Conservation (phyloP, 1,284 basidiomycete species). For the Phenoliferia sp. region DNA sequence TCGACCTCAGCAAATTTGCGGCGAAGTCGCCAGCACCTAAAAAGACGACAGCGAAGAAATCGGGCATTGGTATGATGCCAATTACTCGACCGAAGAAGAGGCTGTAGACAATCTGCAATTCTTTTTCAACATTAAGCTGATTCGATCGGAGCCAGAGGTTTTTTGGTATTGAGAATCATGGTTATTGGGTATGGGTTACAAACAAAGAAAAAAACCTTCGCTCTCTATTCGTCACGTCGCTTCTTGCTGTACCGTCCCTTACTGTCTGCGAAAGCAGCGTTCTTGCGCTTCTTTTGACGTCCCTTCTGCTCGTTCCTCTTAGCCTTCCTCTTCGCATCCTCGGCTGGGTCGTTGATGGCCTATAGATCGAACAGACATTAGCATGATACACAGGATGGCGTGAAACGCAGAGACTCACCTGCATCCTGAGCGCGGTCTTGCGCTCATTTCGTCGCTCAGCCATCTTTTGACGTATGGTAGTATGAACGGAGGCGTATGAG, state of each 20-base stretch:
- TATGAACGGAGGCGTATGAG: constrained; percentile 73
- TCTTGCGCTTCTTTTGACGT: constrained; percentile 74
- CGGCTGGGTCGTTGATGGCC: constrained; percentile 66
- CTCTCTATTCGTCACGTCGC: constrained; percentile 9
- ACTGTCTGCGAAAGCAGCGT: constrained; percentile 40
- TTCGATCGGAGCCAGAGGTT: too few relatives aligned
- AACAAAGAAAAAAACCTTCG: background rate
- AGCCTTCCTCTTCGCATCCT: constrained; percentile 59
- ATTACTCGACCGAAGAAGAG: background rate
- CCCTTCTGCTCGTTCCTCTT: constrained; percentile 66
- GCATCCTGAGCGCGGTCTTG: constrained; percentile 59
- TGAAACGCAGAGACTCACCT: constrained; percentile 46
- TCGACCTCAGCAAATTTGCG: background rate
- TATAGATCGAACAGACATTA: constrained; percentile 32
- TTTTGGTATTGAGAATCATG: background rate
- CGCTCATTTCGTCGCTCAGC: constrained; percentile 67
- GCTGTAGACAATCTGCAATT: too few relatives aligned
- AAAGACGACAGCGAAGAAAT: background rate
- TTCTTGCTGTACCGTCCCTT: constrained; percentile 23
- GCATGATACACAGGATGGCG: too few relatives aligned
- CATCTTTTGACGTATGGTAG: constrained; percentile 67
- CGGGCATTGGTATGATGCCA: background rate
- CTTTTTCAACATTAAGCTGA: too few relatives aligned
- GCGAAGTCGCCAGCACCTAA: background rate
- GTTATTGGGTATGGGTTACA: too few relatives aligned